Conservation (phyloP, 129 eudicot species). For the Dittrichia graveolens region DNA sequence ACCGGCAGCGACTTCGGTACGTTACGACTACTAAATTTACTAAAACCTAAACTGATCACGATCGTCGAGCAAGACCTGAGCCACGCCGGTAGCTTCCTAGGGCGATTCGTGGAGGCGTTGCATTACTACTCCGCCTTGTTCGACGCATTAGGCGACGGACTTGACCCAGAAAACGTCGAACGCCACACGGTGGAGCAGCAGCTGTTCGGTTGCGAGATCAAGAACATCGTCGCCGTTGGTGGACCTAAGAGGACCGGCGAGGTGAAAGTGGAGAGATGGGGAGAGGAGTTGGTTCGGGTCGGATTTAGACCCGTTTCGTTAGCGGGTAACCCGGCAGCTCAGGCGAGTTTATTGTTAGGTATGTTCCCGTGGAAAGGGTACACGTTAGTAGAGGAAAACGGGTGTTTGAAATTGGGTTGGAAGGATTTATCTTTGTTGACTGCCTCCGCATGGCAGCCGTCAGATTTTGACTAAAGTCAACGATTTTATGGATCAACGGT, state of each 20-base stretch:
- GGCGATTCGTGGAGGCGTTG: constrained; percentile 84
- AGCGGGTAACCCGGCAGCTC: constrained; percentile 90
- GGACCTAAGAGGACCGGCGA: constrained; percentile 80
- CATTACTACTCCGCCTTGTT: constrained; percentile 93
- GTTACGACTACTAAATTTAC: constrained; percentile 39
- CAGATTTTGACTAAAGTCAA: constrained; percentile 34
- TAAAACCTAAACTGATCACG: constrained; percentile 71
- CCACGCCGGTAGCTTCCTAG: constrained; percentile 65
- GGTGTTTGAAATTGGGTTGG: constrained; percentile 90
- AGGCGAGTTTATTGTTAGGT: constrained; percentile 75
- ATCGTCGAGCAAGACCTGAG: constrained; percentile 81
- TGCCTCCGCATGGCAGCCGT: constrained; percentile 95
- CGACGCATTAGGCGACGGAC: constrained; percentile 87
- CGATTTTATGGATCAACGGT: constrained; percentile 27
- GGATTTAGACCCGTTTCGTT: constrained; percentile 77
- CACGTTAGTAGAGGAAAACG: constrained; percentile 80
- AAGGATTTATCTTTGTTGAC: constrained; percentile 87
- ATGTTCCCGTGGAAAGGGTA: constrained; percentile 97
- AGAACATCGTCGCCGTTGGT: constrained; percentile 79
- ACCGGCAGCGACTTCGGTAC: constrained; percentile 70
- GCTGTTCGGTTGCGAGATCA: constrained; percentile 72
- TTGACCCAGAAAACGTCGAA: constrained; percentile 53
- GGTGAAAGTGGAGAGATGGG: constrained; percentile 87
- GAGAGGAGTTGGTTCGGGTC: constrained; percentile 58
- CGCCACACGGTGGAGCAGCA: constrained; percentile 81